phyloP scores from a whole-genome alignment of 2,329 filamentous ascomycete species.

The Tolypocladium ophioglossoides region DNA sequence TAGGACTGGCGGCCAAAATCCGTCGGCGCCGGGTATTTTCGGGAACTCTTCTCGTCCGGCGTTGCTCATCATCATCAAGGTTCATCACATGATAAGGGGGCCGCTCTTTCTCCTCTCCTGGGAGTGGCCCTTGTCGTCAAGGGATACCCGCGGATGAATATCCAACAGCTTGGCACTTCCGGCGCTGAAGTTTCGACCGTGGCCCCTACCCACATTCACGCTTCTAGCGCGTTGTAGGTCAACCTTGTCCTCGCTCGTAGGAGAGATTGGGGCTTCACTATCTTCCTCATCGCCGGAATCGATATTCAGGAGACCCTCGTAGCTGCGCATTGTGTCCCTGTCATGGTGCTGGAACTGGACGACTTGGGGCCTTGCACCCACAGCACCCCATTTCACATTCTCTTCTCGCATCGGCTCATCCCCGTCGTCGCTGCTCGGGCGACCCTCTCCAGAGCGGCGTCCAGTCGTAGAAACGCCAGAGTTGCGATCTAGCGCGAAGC shows the following conservation, averaged over 20 bases:
- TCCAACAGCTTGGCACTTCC: slow-evolving; percentile 69
- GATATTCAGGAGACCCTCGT: slow-evolving; percentile 38
- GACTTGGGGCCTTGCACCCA: slow-evolving; percentile 39
- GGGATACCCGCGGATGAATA: slow-evolving; percentile 45
- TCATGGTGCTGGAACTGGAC: slow-evolving; percentile 43
- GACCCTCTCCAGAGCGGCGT: slow-evolving; percentile 38
- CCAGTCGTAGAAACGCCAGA: slow-evolving; percentile 17
- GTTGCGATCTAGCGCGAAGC: slow-evolving; percentile 19
- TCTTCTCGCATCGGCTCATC: slow-evolving; percentile 34
- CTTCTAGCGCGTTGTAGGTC: slow-evolving; percentile 56
- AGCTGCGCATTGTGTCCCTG: slow-evolving; percentile 37
- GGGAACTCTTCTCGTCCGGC: slow-evolving; percentile 14
- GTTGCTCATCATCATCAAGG: slow-evolving; percentile 20
- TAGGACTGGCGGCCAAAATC: slow-evolving; percentile 1
- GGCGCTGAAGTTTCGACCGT: slow-evolving; percentile 63
- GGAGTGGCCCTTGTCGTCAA: slow-evolving; percentile 21
- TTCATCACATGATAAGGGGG: background rate
- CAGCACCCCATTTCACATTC: slow-evolving; percentile 41
- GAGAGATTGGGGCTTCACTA: slow-evolving; percentile 11
- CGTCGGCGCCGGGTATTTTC: slow-evolving; percentile 1
- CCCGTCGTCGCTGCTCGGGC: slow-evolving; percentile 49
- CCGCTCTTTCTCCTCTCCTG: background rate
- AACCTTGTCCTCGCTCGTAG: slow-evolving; percentile 21
- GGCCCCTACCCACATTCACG: slow-evolving; percentile 53
- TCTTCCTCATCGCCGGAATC: slow-evolving; percentile 23